Conservation (phyloP, 2,329 filamentous ascomycete species). For the Biscogniauxia marginata region DNA sequence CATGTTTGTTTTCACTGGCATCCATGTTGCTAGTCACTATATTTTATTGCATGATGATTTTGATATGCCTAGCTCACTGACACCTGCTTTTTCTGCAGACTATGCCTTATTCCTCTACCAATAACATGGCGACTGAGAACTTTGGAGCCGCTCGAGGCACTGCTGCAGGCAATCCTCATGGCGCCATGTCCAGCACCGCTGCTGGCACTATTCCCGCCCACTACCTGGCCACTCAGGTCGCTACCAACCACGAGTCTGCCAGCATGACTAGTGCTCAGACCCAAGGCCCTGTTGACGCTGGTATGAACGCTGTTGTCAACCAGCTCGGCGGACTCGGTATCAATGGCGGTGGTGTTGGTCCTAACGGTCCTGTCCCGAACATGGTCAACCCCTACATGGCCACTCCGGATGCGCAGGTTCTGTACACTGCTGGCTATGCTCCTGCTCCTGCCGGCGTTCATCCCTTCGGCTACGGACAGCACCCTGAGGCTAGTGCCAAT, state of each 20-base stretch:
- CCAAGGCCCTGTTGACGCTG: constrained; percentile 21
- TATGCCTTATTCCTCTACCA: constrained; percentile 24
- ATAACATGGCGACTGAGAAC: constrained; percentile 23
- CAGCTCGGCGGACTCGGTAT: constrained; percentile 36
- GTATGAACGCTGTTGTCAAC: constrained; percentile 29
- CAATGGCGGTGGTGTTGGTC: constrained; percentile 25
- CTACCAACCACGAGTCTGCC: constrained; percentile 4
- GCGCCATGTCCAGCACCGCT: constrained; percentile 18
- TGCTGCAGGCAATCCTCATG: constrained; percentile 22
- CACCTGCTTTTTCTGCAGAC: constrained; percentile 7
- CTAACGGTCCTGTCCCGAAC: constrained; percentile 27
- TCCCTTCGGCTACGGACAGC: constrained; percentile 25
- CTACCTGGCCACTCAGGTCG: constrained; percentile 21
- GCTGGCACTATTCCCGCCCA: constrained; percentile 16
- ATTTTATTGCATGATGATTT: background rate
- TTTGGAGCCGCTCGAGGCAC: constrained; percentile 22
- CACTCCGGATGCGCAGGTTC: constrained; percentile 33
- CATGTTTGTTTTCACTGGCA: too few relatives aligned
- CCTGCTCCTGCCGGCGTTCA: constrained; percentile 19
- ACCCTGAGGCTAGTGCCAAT: constrained; percentile 20
- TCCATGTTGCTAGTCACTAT: background rate
- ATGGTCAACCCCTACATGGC: constrained; percentile 31
- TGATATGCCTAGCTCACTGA: background rate
- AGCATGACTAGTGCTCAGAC: constrained; percentile 17
- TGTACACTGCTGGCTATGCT: constrained; percentile 23